Conservation (phyloP, 108 stramenopile genomes). For the Fragilaria crotonensis region DNA sequence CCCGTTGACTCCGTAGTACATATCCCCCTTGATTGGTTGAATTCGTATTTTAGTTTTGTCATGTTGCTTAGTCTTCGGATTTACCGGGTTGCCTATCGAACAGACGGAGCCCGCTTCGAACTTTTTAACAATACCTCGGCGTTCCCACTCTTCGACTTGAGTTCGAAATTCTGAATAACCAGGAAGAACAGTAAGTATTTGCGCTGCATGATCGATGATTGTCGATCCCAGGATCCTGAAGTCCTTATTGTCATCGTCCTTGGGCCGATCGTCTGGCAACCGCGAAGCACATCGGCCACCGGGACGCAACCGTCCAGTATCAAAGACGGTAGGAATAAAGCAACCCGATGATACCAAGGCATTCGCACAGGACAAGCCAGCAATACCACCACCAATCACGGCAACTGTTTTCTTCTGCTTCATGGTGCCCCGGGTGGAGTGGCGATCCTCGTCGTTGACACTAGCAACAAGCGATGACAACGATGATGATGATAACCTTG, state of each 20-base stretch:
- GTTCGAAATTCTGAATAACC: slow-evolving; percentile 26
- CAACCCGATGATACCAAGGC: slow-evolving; percentile 3
- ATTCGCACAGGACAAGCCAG: slow-evolving; percentile 66
- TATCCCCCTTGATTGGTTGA: neutral
- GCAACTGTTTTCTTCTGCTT: slow-evolving; percentile 40
- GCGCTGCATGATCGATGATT: slow-evolving; percentile 73
- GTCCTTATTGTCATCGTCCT: slow-evolving; percentile 2
- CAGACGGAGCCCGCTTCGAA: slow-evolving; percentile 43
- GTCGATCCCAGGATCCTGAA: slow-evolving; percentile 13
- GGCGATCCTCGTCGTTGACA: no score
- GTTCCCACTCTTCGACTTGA: slow-evolving; percentile 63
- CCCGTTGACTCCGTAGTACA: slow-evolving; percentile 55
- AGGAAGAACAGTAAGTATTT: slow-evolving; percentile 31
- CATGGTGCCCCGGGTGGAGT: no score
- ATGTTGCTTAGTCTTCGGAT: neutral
- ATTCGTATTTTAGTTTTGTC: neutral
- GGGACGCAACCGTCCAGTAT: slow-evolving; percentile 74
- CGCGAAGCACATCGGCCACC: slow-evolving; percentile 71
- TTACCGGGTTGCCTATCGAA: slow-evolving; percentile 9
- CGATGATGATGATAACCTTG: no score
- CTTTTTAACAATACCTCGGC: slow-evolving; percentile 27
- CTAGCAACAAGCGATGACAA: no score
- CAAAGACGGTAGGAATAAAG: slow-evolving; percentile 40
- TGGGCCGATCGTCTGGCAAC: slow-evolving; percentile 32
- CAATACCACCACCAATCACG: slow-evolving; percentile 76